Conservation (phyloP, 2,329 filamentous ascomycete genomes). For the Alternaria ventricosa region DNA sequence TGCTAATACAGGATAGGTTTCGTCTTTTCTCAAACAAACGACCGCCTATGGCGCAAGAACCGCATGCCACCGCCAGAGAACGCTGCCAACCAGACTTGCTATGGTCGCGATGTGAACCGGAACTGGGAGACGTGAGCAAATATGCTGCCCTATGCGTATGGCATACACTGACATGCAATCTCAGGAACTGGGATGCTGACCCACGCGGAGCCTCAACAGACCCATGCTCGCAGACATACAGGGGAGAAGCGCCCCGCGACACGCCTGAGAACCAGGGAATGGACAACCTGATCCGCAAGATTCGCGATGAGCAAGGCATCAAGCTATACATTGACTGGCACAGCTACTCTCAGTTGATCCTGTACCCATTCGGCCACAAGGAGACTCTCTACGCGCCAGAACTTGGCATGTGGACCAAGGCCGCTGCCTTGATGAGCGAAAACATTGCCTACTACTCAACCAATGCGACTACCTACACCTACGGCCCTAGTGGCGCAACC, state of each 20-base stretch:
- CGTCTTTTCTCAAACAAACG: constrained; percentile 41
- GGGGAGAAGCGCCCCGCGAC: constrained; percentile 34
- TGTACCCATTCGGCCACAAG: constrained; percentile 64
- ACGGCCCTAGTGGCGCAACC: constrained; percentile 62
- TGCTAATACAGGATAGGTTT: constrained; percentile 29
- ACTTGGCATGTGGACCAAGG: constrained; percentile 56
- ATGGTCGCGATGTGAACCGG: constrained; percentile 43
- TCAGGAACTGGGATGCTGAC: constrained; percentile 33
- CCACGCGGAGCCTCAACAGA: constrained; percentile 36
- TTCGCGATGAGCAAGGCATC: constrained; percentile 56
- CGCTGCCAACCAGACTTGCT: constrained; percentile 39
- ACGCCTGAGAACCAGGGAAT: constrained; percentile 48
- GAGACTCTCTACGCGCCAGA: constrained; percentile 58
- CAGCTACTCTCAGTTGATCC: constrained; percentile 66
- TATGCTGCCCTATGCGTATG: background rate
- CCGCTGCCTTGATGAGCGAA: constrained; percentile 56
- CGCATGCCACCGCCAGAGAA: constrained; percentile 31
- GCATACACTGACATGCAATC: background rate
- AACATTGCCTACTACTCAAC: constrained; percentile 57
- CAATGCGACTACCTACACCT: constrained; percentile 46
- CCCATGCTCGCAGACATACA: constrained; percentile 41
- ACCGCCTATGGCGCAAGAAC: constrained; percentile 47
- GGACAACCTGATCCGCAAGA: constrained; percentile 52
- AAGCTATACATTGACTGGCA: constrained; percentile 70
- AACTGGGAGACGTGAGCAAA: constrained; percentile 37